Conservation (phyloP, 2,329 filamentous ascomycete genomes). For the Chaetomiaceae sp. region DNA sequence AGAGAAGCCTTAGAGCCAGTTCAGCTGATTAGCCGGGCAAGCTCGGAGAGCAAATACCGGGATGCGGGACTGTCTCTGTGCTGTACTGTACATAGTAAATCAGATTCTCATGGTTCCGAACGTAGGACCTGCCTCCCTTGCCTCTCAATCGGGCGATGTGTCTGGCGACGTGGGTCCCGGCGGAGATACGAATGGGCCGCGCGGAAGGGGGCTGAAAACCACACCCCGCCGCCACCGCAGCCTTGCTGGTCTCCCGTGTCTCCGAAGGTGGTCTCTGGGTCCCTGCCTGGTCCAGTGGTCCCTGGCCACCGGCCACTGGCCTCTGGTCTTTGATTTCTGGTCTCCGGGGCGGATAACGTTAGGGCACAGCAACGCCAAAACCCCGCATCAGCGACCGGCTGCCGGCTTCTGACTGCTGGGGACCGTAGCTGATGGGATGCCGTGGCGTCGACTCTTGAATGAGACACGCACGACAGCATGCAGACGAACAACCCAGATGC, state of each 20-base stretch:
- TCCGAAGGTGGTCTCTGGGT: too few species aligned
- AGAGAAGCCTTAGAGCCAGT: too few species aligned
- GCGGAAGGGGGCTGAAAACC: background rate
- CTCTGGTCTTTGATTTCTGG: too few species aligned
- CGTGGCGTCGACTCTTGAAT: background rate
- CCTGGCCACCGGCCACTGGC: too few species aligned
- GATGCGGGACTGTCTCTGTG: too few species aligned
- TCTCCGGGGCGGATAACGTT: too few species aligned
- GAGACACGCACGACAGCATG: constrained; percentile 3
- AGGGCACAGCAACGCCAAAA: too few species aligned
- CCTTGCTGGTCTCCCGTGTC: background rate
- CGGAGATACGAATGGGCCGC: background rate
- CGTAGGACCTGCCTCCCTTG: background rate
- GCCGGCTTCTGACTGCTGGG: too few species aligned
- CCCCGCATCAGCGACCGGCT: too few species aligned
- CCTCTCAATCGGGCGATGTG: background rate
- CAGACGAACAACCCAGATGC: background rate
- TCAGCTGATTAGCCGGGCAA: background rate
- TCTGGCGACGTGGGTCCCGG: background rate
- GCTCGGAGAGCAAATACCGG: background rate
- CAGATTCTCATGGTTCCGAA: background rate
- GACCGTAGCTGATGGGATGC: too few species aligned
- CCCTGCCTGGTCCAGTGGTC: too few species aligned
- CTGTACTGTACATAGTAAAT: background rate
- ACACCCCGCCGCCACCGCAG: background rate